Percentiles rank a stretch among this genome's conserved stretches.
Evolutionary conservation across 768 basidiomycete genomes (phyloP).

Genomic region (Trametes maxima): DNA sequence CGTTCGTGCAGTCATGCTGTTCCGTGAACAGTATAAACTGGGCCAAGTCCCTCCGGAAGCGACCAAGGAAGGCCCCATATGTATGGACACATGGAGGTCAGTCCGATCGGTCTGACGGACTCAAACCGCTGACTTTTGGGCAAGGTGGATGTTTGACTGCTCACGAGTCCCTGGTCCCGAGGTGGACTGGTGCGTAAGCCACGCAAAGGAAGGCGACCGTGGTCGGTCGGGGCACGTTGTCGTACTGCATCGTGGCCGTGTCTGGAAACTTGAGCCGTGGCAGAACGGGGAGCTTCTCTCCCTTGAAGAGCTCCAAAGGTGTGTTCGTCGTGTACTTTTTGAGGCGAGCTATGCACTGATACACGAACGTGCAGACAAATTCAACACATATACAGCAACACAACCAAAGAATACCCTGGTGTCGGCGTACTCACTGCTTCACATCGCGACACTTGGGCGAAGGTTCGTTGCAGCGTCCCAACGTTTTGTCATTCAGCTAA

Average conservation of each 20-base stretch:
- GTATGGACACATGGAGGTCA: slow-evolving; percentile 87
- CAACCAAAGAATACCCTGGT: slow-evolving; percentile 62
- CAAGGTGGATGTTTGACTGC: slow-evolving; percentile 92
- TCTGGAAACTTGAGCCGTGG: slow-evolving; percentile 77
- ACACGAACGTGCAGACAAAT: slow-evolving; percentile 54
- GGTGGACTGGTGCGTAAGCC: slow-evolving; percentile 63
- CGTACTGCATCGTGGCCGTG: slow-evolving; percentile 81
- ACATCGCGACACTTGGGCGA: slow-evolving; percentile 88
- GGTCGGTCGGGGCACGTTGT: slow-evolving; percentile 79
- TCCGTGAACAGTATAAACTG: slow-evolving; percentile 66
- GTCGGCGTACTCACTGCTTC: slow-evolving; percentile 79
- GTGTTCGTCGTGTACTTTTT: slow-evolving; percentile 16
- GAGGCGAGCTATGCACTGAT: background rate
- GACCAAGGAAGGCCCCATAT: slow-evolving; percentile 69
- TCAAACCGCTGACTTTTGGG: background rate
- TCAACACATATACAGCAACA: slow-evolving; percentile 68
- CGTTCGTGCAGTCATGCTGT: slow-evolving; percentile 71
- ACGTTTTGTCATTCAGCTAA: background rate
- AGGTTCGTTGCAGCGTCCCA: slow-evolving; percentile 47
- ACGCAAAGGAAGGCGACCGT: slow-evolving; percentile 52
- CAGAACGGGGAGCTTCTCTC: slow-evolving; percentile 59
- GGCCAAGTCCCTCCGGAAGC: slow-evolving; percentile 67
- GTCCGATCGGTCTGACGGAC: background rate
- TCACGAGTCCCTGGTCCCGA: slow-evolving; percentile 76
- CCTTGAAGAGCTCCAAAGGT: slow-evolving; percentile 68